A percentile compares a stretch with the other conserved stretches of the same genome.
phyloP scores from a whole-genome alignment of 352 stramenopile genomes.

The Saprolegnia parasitica region DNA sequence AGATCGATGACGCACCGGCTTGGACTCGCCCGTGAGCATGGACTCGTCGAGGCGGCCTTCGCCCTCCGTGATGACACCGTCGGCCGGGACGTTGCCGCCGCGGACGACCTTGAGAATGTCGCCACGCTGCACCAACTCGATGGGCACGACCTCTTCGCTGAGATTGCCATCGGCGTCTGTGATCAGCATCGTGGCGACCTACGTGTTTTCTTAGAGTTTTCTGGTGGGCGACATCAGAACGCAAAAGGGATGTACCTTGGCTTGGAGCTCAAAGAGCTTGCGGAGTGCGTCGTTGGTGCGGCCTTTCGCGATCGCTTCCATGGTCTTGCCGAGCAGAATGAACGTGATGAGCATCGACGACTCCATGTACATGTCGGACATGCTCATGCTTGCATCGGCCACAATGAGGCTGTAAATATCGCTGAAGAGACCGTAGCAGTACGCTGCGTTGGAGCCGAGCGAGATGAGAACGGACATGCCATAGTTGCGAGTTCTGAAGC shows the following conservation, averaged over 20 bases:
- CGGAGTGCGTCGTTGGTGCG: constrained; percentile 93
- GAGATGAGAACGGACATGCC: constrained; percentile 98
- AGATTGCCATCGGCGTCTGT: constrained; percentile 51
- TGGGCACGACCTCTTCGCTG: constrained; percentile 72
- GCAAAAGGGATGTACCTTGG: constrained; percentile 75
- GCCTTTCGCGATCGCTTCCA: constrained; percentile 91
- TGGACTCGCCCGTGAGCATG: constrained; percentile 93
- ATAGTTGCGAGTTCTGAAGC: constrained; percentile 80
- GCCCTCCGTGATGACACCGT: constrained; percentile 90
- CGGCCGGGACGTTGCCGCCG: constrained; percentile 87
- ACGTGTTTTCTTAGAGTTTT: not conserved
- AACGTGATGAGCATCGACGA: constrained; percentile 98
- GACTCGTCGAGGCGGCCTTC: constrained; percentile 90
- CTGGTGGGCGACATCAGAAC: not conserved
- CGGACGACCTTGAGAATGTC: constrained; percentile 93
- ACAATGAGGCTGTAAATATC: constrained; percentile 66
- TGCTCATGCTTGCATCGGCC: constrained; percentile 60
- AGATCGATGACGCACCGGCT: constrained; percentile 59
- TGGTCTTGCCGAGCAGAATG: constrained; percentile 97
- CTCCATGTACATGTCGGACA: constrained; percentile 95
- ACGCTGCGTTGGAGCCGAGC: constrained; percentile 94
- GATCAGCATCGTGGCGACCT: constrained; percentile 88
- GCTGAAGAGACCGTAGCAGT: constrained; percentile 92
- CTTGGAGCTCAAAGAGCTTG: constrained; percentile 94
- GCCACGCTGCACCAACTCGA: constrained; percentile 86